phyloP scores from a whole-genome alignment of 768 basidiomycete species.

The Tylopilus sp. region DNA sequence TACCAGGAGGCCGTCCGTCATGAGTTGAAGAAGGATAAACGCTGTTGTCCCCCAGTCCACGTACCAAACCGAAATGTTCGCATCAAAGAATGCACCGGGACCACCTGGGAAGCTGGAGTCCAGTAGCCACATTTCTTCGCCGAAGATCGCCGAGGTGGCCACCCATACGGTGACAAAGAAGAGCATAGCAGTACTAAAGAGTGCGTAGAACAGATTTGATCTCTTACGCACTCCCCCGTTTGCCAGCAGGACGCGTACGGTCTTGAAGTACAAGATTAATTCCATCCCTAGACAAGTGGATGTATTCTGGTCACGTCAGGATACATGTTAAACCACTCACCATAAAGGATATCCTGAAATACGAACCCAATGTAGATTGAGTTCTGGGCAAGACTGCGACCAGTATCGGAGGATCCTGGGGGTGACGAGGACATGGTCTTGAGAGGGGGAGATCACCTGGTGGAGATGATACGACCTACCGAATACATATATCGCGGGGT shows the following conservation, averaged over 20 bases:
- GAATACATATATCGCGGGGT: too few relatives aligned
- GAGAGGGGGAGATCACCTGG: background rate
- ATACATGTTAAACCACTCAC: background rate
- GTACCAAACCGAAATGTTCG: slow-evolving; percentile 25
- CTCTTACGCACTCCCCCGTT: background rate
- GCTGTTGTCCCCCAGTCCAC: background rate
- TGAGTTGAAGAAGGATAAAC: background rate
- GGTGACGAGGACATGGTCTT: background rate
- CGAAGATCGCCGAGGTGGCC: background rate
- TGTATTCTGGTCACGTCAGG: background rate
- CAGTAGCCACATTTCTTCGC: slow-evolving; percentile 32
- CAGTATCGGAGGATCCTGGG: background rate
- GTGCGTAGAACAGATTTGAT: background rate
- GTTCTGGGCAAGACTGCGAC: background rate
- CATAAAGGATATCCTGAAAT: background rate
- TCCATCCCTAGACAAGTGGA: background rate
- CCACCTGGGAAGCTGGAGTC: slow-evolving; percentile 35
- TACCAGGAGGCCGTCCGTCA: background rate
- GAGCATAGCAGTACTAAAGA: background rate
- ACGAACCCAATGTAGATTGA: background rate
- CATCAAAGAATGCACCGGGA: slow-evolving; percentile 28
- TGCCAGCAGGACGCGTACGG: background rate
- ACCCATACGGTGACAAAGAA: background rate
- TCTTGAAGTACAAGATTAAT: background rate
- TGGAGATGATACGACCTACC: background rate